These are phyloP conservation scores for Phialemoniopsis sp. DNA, from an alignment of 2,329 filamentous ascomycete genomes.

Conservation along the genomic window DNA sequence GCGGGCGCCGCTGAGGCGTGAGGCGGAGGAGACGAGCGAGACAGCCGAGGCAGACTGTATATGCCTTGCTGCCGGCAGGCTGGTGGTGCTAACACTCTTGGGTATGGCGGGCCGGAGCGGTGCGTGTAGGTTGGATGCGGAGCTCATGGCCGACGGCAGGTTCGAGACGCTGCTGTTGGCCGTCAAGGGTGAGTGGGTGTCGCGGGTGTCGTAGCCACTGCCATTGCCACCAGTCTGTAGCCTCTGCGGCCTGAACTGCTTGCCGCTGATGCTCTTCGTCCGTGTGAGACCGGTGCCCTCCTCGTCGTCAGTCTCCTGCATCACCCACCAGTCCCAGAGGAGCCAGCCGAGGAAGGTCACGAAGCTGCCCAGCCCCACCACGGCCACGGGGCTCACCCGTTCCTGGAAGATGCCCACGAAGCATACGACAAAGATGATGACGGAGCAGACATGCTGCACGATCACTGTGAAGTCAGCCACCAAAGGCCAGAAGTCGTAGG, in stretches of 20 bases:
- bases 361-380: conserved; percentile 80
- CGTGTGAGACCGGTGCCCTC: conserved; percentile 27
- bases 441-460: conserved; percentile 92
- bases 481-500: conserved; percentile 97
- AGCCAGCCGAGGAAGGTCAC: conserved; percentile 85
- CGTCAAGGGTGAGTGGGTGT: conserved; percentile 3
- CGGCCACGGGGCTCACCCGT: conserved; percentile 81
- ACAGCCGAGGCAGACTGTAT: conserved; percentile 50
- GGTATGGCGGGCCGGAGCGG: conserved; percentile 5
- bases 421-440: conserved; percentile 90
- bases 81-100: conserved; percentile 19
- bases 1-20: conserved; percentile 18
- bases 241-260: conserved; percentile 11
- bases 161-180: conserved; percentile 17
- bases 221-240: conserved; percentile 13
- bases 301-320: conserved; percentile 52
- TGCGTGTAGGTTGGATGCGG: conserved; percentile 34
- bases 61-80: conserved; percentile 29
- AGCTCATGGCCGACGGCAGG: conserved; percentile 37
- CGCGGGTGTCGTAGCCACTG: conserved; percentile 5
- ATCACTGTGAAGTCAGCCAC: conserved; percentile 95
- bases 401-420: conserved; percentile 88
- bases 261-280: conserved; percentile 30
- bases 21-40: conserved; percentile 45
- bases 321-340: conserved; percentile 88